These are phyloP conservation scores for Suillus decipiens DNA, from an alignment of 768 basidiomycete species.

Conservation along the genomic window DNA sequence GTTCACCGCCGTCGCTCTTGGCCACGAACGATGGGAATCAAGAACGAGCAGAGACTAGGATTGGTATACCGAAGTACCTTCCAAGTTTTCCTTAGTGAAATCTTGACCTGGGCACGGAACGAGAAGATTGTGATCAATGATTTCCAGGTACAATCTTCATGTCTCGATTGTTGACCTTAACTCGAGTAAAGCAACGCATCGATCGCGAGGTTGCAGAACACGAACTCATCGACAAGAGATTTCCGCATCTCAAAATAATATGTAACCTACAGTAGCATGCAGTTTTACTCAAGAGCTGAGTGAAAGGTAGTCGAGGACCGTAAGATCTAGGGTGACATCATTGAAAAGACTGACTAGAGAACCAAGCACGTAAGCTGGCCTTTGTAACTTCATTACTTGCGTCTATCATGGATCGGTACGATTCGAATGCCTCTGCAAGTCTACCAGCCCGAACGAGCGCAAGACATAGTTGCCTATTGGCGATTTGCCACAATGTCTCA, in stretches of 20 bases:
- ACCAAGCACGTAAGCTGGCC: not conserved
- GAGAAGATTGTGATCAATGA: constrained; percentile 93
- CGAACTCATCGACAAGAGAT: constrained; percentile 73
- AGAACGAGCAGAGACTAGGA: constrained; percentile 87
- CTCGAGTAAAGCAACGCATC: constrained; percentile 65
- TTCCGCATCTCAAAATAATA: not conserved
- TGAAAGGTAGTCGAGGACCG: not conserved
- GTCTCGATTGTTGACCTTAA: constrained; percentile 11
- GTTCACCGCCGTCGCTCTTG: constrained; percentile 52
- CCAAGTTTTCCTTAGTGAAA: constrained; percentile 85
- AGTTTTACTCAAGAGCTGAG: not conserved
- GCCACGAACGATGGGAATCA: constrained; percentile 56
- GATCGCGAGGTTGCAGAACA: constrained; percentile 94
- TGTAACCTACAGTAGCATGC: not conserved
- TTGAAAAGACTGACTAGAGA: not conserved
- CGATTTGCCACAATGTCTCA: not conserved
- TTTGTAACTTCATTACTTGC: not conserved
- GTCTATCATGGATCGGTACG: not conserved
- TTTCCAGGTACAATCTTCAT: constrained; percentile 60
- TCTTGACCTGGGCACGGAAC: constrained; percentile 94
- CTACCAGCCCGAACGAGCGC: not conserved
- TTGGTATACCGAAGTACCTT: constrained; percentile 86
- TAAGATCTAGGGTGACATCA: not conserved
- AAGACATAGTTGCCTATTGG: not conserved
- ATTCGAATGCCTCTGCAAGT: not conserved